Percentiles rank a stretch among this genome's conserved stretches.
Conservation (phyloP, 1,284 basidiomycete genomes). For the Singerocomus inundabilis region DNA sequence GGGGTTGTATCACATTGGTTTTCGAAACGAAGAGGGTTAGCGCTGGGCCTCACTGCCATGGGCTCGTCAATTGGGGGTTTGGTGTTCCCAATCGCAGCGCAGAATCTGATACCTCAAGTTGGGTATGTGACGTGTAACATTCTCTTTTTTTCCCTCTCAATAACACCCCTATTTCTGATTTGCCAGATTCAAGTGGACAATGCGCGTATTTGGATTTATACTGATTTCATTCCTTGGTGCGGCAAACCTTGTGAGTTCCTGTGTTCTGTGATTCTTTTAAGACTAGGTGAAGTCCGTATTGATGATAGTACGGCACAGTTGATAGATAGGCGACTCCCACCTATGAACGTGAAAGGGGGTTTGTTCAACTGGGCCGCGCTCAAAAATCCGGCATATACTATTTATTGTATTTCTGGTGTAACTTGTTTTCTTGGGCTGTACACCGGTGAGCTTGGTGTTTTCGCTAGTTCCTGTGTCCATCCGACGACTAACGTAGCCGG, state of each 20-base stretch:
- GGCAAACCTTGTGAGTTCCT: conserved; percentile 35
- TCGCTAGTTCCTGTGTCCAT: neutral
- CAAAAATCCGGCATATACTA: conserved; percentile 38
- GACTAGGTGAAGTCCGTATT: neutral
- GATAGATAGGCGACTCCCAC: conserved; percentile 40
- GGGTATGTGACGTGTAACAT: conserved; percentile 34
- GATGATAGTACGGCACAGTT: conserved; percentile 39
- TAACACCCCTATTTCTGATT: neutral
- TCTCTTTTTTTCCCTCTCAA: neutral
- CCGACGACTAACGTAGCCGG: conserved; percentile 6
- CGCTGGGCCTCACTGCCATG: conserved; percentile 42
- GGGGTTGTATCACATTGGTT: conserved; percentile 51
- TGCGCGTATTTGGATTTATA: conserved; percentile 47
- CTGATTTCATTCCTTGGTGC: conserved; percentile 37
- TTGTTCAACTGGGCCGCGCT: conserved; percentile 43
- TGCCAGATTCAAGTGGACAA: conserved; percentile 43
- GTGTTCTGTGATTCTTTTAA: neutral
- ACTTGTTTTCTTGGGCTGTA: conserved; percentile 59
- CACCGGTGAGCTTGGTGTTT: conserved; percentile 41
- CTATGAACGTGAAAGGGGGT: conserved; percentile 39
- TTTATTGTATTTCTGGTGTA: conserved; percentile 43
- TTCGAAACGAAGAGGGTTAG: conserved; percentile 36
- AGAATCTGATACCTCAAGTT: conserved; percentile 36
- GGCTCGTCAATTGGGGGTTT: conserved; percentile 47
- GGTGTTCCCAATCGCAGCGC: conserved; percentile 42